A percentile compares a stretch with the other conserved stretches of the same genome.
Conservation (phyloP, 2,329 filamentous ascomycete genomes). For the Fonsecaea nubica region DNA sequence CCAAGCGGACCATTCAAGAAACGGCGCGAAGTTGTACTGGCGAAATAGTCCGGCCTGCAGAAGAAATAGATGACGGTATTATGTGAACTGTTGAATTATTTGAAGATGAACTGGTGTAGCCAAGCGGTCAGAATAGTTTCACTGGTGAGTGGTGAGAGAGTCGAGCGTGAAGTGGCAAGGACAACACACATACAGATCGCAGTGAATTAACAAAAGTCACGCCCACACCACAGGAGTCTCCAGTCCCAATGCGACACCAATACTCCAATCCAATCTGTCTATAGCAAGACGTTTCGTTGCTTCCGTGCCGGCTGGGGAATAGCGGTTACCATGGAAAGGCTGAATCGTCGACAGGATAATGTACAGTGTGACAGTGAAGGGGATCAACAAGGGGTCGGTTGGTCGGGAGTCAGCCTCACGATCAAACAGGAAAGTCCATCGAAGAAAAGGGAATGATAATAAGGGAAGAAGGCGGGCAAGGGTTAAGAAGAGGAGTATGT, state of each 20-base stretch:
- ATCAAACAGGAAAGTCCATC: constrained; percentile 9
- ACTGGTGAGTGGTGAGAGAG: not conserved
- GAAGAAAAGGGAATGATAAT: constrained; percentile 1
- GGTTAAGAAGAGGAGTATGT: constrained; percentile 22
- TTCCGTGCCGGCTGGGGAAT: constrained; percentile 8
- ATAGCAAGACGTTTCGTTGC: not conserved
- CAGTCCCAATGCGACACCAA: not conserved
- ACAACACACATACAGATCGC: constrained; percentile 4
- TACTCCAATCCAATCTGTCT: not conserved
- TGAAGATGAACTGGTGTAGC: constrained; percentile 11
- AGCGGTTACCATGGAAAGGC: not conserved
- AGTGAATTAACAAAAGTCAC: constrained; percentile 6
- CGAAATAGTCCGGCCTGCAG: constrained; percentile 14
- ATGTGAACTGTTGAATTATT: constrained; percentile 13
- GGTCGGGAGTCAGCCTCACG: constrained; percentile 13
- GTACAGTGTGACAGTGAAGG: constrained; percentile 7
- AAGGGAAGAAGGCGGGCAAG: constrained; percentile 4
- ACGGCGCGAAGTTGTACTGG: not conserved
- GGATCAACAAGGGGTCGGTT: constrained; percentile 8
- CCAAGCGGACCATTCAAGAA: constrained; percentile 5
- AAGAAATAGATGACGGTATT: constrained; percentile 20
- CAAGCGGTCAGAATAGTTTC: constrained; percentile 12
- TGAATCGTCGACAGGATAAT: constrained; percentile 15
- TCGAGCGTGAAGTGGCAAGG: constrained; percentile 7
- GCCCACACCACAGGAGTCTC: constrained; percentile 4